A percentile compares a stretch with the other conserved stretches of the same genome.
phyloP scores from a whole-genome alignment of 2,329 filamentous ascomycete species.

The Exophiala viscosa region DNA sequence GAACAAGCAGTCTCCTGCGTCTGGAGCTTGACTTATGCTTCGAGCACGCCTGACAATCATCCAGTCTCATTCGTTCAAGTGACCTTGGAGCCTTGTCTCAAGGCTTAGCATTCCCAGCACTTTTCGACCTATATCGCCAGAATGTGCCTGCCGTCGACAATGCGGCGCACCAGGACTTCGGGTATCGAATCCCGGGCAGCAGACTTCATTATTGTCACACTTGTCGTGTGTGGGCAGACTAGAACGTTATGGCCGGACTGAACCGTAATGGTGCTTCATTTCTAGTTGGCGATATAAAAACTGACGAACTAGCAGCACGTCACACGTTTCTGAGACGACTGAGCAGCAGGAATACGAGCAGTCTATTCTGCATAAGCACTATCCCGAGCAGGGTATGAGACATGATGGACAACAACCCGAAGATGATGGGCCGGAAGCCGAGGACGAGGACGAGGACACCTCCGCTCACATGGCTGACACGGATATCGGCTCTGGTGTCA shows the following conservation, averaged over 20 bases:
- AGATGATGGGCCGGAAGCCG: neutral
- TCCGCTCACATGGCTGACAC: neutral
- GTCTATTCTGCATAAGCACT: slow-evolving; percentile 11
- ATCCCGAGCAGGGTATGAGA: slow-evolving; percentile 1
- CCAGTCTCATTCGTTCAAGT: slow-evolving; percentile 1
- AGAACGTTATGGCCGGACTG: neutral
- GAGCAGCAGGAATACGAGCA: slow-evolving; percentile 17
- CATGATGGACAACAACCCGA: slow-evolving; percentile 5
- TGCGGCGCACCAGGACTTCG: too few species aligned
- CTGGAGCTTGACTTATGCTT: neutral
- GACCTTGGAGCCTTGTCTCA: too few species aligned
- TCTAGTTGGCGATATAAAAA: neutral
- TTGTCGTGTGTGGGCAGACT: neutral
- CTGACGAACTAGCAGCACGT: neutral
- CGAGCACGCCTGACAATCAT: slow-evolving; percentile 7
- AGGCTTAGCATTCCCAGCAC: too few species aligned
- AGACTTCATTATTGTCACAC: too few species aligned
- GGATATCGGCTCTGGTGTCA: slow-evolving; percentile 3
- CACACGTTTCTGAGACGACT: slow-evolving; percentile 9
- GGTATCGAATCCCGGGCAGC: too few species aligned
- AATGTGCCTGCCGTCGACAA: too few species aligned
- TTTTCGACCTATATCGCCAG: too few species aligned
- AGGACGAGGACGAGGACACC: neutral
- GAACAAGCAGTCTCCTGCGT: too few species aligned
- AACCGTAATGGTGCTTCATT: neutral